Evolutionary conservation across 2,329 filamentous ascomycete species (phyloP).

Genomic region (Bipolaris gigantea): DNA sequence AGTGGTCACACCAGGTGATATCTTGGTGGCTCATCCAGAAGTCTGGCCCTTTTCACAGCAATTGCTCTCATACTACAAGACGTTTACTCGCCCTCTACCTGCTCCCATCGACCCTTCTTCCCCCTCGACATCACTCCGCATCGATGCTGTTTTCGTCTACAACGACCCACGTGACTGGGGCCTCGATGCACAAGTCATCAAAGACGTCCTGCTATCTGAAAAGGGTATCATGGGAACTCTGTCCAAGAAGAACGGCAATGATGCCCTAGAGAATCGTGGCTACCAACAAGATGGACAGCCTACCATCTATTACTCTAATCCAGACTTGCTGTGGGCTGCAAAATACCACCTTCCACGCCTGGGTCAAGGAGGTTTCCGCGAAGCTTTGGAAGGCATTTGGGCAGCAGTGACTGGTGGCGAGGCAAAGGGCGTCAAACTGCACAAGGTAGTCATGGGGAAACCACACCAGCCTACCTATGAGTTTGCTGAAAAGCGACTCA

Average conservation of each 20-base stretch:
- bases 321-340: slow-evolving; percentile 87
- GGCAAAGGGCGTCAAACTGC: slow-evolving; percentile 57
- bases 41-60: slow-evolving; percentile 82
- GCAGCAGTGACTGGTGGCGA: slow-evolving; percentile 65
- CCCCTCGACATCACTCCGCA: slow-evolving; percentile 63
- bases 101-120: slow-evolving; percentile 51
- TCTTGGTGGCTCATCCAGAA: slow-evolving; percentile 70
- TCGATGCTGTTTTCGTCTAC: slow-evolving; percentile 91
- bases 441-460: slow-evolving; percentile 77
- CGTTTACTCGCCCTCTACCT: slow-evolving; percentile 62
- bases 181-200: slow-evolving; percentile 80
- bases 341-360: slow-evolving; percentile 82
- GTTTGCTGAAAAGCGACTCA: slow-evolving; percentile 77
- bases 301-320: slow-evolving; percentile 82
- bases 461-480: slow-evolving; percentile 76
- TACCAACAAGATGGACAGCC: slow-evolving; percentile 84
- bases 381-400: slow-evolving; percentile 81
- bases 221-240: slow-evolving; percentile 80
- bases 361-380: slow-evolving; percentile 88
- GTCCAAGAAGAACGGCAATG: slow-evolving; percentile 69
- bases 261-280: slow-evolving; percentile 68
- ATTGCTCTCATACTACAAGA: slow-evolving; percentile 63
- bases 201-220: slow-evolving; percentile 79
- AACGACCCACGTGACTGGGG: slow-evolving; percentile 98
- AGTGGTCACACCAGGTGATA: slow-evolving; percentile 84